Conservation (phyloP, 169 alveolate genomes). For the Besnoitia besnoiti region DNA sequence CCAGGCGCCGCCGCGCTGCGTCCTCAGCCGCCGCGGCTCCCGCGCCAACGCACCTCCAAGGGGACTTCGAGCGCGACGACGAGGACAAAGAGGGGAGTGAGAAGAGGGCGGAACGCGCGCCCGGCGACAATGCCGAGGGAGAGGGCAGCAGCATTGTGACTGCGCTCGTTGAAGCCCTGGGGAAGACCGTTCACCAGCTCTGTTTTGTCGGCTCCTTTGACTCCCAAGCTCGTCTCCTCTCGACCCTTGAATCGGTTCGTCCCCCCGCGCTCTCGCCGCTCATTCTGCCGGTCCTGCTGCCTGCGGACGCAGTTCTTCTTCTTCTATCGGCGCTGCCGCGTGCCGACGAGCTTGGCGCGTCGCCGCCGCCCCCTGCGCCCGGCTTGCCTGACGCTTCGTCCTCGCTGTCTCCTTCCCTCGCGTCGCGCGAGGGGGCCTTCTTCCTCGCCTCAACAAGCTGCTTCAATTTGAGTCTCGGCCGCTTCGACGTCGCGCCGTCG, state of each 20-base stretch:
- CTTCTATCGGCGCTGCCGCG: background rate
- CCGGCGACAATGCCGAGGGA: background rate
- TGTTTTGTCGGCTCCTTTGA: background rate
- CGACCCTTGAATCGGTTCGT: background rate
- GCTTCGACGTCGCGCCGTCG: background rate
- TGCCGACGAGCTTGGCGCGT: background rate
- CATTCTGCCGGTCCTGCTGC: constrained; percentile 16
- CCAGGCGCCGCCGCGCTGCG: background rate
- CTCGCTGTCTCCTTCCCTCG: background rate
- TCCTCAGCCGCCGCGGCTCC: background rate
- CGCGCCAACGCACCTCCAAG: background rate
- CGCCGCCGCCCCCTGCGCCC: too few species aligned
- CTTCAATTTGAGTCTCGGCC: background rate
- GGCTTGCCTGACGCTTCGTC: background rate
- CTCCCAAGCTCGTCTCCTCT: background rate
- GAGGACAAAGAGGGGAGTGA: background rate
- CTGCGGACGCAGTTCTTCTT: constrained; percentile 20
- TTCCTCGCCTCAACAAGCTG: background rate
- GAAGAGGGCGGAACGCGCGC: background rate
- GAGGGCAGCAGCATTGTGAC: background rate
- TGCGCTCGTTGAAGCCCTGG: constrained; percentile 17
- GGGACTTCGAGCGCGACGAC: background rate
- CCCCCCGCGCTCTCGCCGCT: background rate
- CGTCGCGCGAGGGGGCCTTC: background rate
- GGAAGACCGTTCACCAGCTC: constrained; percentile 31